phyloP scores from a whole-genome alignment of 2,329 filamentous ascomycete genomes.

The Fusarium xylarioides region DNA sequence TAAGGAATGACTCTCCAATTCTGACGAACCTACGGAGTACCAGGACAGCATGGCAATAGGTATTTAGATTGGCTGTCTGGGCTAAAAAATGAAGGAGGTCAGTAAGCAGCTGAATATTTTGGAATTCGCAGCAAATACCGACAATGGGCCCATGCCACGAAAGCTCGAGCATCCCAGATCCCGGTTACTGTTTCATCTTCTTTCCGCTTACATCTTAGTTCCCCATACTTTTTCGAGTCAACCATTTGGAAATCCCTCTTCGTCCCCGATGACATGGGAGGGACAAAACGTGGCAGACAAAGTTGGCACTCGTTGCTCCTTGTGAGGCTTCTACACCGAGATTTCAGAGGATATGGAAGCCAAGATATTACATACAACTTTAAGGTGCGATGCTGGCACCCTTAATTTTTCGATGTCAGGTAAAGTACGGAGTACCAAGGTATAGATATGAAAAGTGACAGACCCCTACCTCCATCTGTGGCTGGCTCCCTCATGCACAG shows the following conservation, averaged over 20 bases:
- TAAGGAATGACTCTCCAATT: neutral
- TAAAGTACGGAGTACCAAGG: neutral
- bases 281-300: slow-evolving; percentile 20
- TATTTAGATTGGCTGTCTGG: neutral
- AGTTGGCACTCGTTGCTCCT: neutral
- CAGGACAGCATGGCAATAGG: neutral
- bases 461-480: neutral
- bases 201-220: slow-evolving; percentile 8
- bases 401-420: neutral
- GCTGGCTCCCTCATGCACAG: slow-evolving; percentile 11
- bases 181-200: slow-evolving; percentile 29
- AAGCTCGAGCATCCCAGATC: slow-evolving; percentile 15
- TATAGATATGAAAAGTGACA: neutral
- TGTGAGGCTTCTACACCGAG: neutral
- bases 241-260: neutral
- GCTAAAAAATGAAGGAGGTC: slow-evolving; percentile 19
- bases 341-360: neutral
- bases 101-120: slow-evolving; percentile 22
- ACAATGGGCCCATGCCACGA: slow-evolving; percentile 21
- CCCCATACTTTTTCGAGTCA: slow-evolving; percentile 5
- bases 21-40: neutral
- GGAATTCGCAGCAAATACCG: slow-evolving; percentile 10
- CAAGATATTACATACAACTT: neutral
- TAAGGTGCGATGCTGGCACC: neutral
- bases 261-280: slow-evolving; percentile 5